Evolutionary conservation across 306 rosid genomes (phyloP).

Genomic region (Fragaria nilgerrensis): DNA sequence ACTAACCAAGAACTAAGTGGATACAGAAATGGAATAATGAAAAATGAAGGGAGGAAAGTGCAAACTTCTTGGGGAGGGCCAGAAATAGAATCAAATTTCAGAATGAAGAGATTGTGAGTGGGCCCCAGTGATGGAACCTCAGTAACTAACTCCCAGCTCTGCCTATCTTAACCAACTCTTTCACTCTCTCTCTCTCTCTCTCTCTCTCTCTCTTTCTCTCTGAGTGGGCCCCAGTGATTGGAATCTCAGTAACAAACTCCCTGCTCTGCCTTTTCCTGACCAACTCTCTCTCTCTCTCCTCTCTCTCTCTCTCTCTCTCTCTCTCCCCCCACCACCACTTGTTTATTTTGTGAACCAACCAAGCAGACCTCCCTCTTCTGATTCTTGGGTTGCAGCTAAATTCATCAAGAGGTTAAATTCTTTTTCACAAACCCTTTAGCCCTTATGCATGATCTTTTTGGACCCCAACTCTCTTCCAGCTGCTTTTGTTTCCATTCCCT

Average conservation of each 20-base stretch:
- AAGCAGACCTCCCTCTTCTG: background rate
- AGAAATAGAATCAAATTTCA: background rate
- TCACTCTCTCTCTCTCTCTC: background rate
- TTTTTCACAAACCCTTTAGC: background rate
- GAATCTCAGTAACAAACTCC: background rate
- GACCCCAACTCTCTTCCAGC: background rate
- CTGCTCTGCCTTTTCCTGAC: background rate
- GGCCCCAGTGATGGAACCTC: constrained; percentile 35
- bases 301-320: background rate
- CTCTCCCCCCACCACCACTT: background rate
- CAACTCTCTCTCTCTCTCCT: background rate
- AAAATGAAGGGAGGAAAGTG: background rate
- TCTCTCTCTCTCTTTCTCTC: background rate
- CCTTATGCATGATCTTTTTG: background rate
- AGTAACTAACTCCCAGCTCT: constrained; percentile 31
- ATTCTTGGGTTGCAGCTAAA: background rate
- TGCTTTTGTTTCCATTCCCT: background rate
- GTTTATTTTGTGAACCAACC: constrained; percentile 9
- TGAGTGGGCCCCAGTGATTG: too few relatives aligned
- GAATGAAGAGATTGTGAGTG: constrained; percentile 31
- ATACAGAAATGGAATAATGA: background rate
- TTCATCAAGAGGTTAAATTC: background rate
- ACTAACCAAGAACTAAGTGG: background rate
- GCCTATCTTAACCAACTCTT: background rate
- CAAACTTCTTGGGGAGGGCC: background rate